Base-by-base conservation (phyloP, 1,139 yeast species). In the Entelexis sorbosivorans region DNA sequence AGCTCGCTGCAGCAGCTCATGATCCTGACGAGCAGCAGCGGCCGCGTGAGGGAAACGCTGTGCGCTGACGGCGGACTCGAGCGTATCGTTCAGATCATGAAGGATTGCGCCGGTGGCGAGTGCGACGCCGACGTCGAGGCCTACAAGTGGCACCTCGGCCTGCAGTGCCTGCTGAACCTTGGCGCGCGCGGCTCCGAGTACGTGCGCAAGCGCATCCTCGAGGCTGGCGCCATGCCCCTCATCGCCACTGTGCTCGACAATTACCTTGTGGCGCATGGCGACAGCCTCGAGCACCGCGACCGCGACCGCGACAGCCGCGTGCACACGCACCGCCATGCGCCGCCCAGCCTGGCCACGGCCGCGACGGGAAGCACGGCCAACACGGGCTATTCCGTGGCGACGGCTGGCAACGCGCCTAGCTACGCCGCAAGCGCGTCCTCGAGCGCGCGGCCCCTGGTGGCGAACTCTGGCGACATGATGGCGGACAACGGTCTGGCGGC, bases 141-240 rank as follows among this genome's bases (percentile, higher is more conserved):
- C 0, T 89, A 96, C 96, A 91, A 89, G 68, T 91, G 98, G 98
- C 86, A 95, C 7, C 70, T 91, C 54, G 87, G 96, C 0, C 81
- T 91, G 63, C 97, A 91, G 68, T 88, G 96, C 63, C 70, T 91
- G 55, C 95, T 89, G 0, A 75, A 88, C 55, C 78, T 91, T 28
- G 96, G 96, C 16, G 89, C 96, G 1, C 74, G 97, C 59, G 98
- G 98, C 31, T 80, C 94, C 1, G 96, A 89, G 66, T 72, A 73
- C 52, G 85, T 88, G 48, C 73, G 98, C 47, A 81, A 82, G 60
- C 79, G 91, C 60, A 86, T 91, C 8, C 96, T 88, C 7, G 81
- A 83, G 58, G 95, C 96, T 2, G 97, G 96, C 3, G 80, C 89
- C 54, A 74, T 91, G 38, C 96, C 96, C 2, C 79, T 91, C 9